phyloP scores from a whole-genome alignment of 306 rosid genomes.

The Echinosophora koreensis region DNA sequence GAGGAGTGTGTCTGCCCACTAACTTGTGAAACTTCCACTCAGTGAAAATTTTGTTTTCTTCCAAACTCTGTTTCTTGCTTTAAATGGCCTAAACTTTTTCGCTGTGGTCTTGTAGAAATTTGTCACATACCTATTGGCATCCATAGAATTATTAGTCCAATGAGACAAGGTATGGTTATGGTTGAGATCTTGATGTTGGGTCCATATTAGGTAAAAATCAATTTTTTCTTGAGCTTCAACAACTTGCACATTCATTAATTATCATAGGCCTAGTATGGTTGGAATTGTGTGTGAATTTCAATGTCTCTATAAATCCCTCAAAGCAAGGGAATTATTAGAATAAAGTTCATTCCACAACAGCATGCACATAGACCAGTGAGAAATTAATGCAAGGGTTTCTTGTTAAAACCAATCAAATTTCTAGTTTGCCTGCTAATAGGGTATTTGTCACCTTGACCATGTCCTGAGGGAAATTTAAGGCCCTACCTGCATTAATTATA shows the following conservation, averaged over 20 bases:
- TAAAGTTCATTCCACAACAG: conserved; percentile 41
- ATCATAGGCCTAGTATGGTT: conserved; percentile 32
- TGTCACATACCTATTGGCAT: conserved; percentile 13
- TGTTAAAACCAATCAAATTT: conserved; percentile 18
- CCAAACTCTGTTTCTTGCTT: conserved; percentile 44
- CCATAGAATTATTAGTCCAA: conserved; percentile 39
- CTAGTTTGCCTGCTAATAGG: conserved; percentile 41
- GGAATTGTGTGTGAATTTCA: conserved; percentile 43
- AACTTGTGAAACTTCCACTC: conserved; percentile 41
- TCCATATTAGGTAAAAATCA: conserved; percentile 45
- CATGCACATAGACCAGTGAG: conserved; percentile 17
- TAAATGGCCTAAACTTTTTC: conserved; percentile 20
- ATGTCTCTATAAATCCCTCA: conserved; percentile 48
- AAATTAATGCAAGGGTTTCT: conserved; percentile 36
- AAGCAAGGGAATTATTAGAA: conserved; percentile 51
- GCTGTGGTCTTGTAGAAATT: conserved; percentile 10
- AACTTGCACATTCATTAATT: conserved; percentile 33
- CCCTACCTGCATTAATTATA: conserved; percentile 31
- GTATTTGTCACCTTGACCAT: conserved; percentile 40
- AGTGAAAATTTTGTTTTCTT: conserved; percentile 43
- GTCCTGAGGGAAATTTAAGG: conserved; percentile 24
- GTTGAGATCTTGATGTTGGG: conserved; percentile 45
- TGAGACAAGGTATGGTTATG: conserved; percentile 42
- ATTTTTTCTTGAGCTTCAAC: conserved; percentile 17
- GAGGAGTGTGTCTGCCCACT: conserved; percentile 39